Conservation (phyloP, 345 rosid species). For the Pistacia atlantica region DNA sequence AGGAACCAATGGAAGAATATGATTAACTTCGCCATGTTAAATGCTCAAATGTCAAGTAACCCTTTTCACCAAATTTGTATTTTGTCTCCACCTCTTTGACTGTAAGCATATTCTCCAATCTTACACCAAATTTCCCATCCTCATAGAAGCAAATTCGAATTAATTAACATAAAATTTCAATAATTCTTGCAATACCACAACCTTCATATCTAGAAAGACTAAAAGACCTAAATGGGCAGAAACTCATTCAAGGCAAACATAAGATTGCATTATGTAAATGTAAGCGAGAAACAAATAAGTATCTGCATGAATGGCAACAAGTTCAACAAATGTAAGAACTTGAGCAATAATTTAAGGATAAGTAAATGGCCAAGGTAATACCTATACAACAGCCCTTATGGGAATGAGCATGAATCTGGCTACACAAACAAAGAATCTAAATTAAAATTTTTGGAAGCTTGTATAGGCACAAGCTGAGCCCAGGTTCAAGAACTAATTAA, state of each 20-base stretch:
- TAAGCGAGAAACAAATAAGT: not conserved
- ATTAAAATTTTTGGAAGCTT: conserved; percentile 56
- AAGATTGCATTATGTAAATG: not conserved
- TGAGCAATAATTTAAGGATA: not conserved
- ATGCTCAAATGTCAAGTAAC: no score
- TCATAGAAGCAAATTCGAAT: conserved; percentile 47
- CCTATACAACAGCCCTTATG: not conserved
- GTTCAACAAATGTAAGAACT: not conserved
- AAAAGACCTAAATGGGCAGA: not conserved
- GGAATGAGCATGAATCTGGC: not conserved
- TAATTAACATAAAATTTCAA: not conserved
- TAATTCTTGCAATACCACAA: not conserved
- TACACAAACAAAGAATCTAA: not conserved
- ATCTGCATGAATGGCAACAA: not conserved
- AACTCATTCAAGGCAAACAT: conserved; percentile 1
- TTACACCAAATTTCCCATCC: conserved; percentile 90
- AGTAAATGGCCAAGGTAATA: not conserved
- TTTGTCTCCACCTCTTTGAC: conserved; percentile 68
- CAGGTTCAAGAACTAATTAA: conserved; percentile 80
- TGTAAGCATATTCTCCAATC: conserved; percentile 92
- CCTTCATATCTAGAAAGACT: not conserved
- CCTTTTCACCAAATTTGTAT: conserved; percentile 84
- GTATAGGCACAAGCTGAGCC: conserved; percentile 82
- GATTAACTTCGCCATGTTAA: no score
- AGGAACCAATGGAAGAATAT: no score